phyloP scores from a whole-genome alignment of 2,329 filamentous ascomycete species.

The Botrytis cinerea region DNA sequence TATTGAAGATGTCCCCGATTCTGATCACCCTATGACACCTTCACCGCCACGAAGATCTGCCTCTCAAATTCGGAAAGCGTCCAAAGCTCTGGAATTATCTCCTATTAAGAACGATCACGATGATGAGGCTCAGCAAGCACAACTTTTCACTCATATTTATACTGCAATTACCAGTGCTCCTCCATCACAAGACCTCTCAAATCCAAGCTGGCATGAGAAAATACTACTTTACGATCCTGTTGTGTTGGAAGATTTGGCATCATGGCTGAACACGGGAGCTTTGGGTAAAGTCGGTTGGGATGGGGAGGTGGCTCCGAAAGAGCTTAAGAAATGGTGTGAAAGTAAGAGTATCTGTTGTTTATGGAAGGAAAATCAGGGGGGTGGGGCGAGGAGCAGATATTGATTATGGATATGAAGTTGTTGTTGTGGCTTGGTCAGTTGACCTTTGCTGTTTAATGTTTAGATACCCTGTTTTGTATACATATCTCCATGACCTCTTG shows the following conservation, averaged over 20 bases:
- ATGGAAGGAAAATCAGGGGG: slow-evolving; percentile 51
- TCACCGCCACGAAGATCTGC: slow-evolving; percentile 36
- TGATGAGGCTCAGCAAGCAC: slow-evolving; percentile 45
- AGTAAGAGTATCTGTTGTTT: slow-evolving; percentile 82
- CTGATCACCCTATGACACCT: slow-evolving; percentile 42
- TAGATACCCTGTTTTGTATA: slow-evolving; percentile 1
- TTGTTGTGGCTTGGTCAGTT: background rate
- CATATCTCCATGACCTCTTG: background rate
- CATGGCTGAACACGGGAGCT: slow-evolving; percentile 77
- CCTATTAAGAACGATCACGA: slow-evolving; percentile 22
- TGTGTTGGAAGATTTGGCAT: slow-evolving; percentile 78
- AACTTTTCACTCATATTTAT: slow-evolving; percentile 56
- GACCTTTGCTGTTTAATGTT: background rate
- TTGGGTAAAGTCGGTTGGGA: slow-evolving; percentile 65
- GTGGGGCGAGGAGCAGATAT: slow-evolving; percentile 36
- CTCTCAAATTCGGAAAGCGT: slow-evolving; percentile 30
- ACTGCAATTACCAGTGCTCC: slow-evolving; percentile 55
- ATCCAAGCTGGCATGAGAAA: slow-evolving; percentile 83
- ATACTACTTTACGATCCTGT: slow-evolving; percentile 94
- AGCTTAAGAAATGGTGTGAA: slow-evolving; percentile 90
- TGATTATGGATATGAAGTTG: slow-evolving; percentile 22
- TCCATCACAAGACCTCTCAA: slow-evolving; percentile 49
- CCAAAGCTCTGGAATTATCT: slow-evolving; percentile 27
- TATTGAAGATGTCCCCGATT: slow-evolving; percentile 54
- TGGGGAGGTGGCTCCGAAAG: slow-evolving; percentile 60